phyloP scores from a whole-genome alignment of 306 rosid species.

The Gynostemma pentaphyllum region DNA sequence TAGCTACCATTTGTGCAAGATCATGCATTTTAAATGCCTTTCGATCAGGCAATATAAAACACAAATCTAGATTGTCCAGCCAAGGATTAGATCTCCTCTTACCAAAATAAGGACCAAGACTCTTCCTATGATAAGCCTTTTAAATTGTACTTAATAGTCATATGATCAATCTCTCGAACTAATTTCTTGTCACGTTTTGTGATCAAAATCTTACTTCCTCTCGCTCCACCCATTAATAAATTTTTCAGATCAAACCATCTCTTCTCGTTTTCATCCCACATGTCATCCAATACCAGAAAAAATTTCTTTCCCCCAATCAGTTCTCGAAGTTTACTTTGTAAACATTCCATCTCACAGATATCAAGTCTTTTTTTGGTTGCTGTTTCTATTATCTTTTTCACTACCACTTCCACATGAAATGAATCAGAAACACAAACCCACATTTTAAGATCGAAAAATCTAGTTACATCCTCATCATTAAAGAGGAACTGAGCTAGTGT shows the following conservation, averaged over 20 bases:
- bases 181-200: conserved; percentile 20
- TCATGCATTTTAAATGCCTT: conserved; percentile 43
- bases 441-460: conserved; percentile 26
- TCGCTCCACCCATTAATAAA: conserved; percentile 21
- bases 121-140: conserved; percentile 12
- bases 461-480: conserved; percentile 24
- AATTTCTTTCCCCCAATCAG: conserved; percentile 13
- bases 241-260: conserved; percentile 13
- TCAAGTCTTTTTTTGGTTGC: conserved; percentile 6
- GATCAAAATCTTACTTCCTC: conserved; percentile 29
- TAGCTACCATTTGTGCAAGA: conserved; percentile 27
- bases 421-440: conserved; percentile 39
- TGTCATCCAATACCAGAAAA: conserved; percentile 37
- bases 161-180: conserved; percentile 16
- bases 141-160: conserved; percentile 9
- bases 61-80: not conserved
- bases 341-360: conserved; percentile 18
- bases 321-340: conserved; percentile 17
- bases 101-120: conserved; percentile 15
- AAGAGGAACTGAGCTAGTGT: conserved; percentile 32
- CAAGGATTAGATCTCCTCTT: no score
- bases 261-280: conserved; percentile 34
- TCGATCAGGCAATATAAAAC: no score
- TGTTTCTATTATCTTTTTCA: conserved; percentile 24
- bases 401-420: conserved; percentile 25